phyloP scores from a whole-genome alignment of 148 eudicot species.

The Chenopodium quinoa region DNA sequence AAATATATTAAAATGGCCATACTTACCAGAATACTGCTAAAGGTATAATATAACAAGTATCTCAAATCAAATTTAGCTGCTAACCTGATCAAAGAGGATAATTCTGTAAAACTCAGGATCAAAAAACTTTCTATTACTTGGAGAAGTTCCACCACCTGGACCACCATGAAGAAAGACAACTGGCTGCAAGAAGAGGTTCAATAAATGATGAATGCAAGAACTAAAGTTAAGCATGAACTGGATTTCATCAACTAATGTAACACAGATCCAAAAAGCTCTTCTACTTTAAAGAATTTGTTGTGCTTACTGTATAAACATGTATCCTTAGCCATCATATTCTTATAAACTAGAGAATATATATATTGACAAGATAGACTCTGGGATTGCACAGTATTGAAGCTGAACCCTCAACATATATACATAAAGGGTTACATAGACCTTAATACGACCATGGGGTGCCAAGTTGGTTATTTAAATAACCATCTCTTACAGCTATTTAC shows the following conservation, averaged over 20 bases:
- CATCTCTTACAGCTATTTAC: too few species aligned
- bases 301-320: background rate
- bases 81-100: slow-evolving; percentile 91
- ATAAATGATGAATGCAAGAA: background rate
- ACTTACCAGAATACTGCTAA: background rate
- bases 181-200: slow-evolving; percentile 57
- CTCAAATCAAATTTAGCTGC: slow-evolving; percentile 15
- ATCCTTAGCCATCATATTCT: background rate
- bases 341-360: background rate
- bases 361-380: background rate
- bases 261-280: too few species aligned
- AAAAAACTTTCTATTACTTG: slow-evolving; percentile 82
- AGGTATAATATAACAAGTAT: background rate
- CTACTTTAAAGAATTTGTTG: background rate
- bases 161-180: slow-evolving; percentile 99
- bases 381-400: too few species aligned
- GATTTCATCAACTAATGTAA: background rate
- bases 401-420: too few species aligned
- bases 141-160: slow-evolving; percentile 98
- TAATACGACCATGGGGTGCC: too few species aligned
- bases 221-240: background rate
- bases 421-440: too few species aligned
- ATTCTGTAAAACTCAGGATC: slow-evolving; percentile 93
- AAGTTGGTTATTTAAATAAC: too few species aligned
- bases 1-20: slow-evolving; percentile 8